Base-by-base conservation (phyloP, 495 filamentous ascomycete species). In the Rhypophila decipiens region DNA sequence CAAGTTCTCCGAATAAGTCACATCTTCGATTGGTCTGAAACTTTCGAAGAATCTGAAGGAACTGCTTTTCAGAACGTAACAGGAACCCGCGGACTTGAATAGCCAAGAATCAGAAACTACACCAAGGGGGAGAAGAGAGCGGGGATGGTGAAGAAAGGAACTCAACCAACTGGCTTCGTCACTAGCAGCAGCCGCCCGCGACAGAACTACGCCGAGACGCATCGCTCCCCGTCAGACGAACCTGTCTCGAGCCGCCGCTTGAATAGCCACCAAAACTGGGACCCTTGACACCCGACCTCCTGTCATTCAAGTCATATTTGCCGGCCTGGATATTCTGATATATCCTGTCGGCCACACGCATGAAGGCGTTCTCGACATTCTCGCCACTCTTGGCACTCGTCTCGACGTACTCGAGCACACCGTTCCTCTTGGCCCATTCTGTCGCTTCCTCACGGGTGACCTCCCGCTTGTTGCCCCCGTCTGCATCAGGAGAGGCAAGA, bases 331-430 rank as follows among this genome's bases (percentile, higher is more conserved):
- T 95, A 65, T 96, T 96, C 64, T 87, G 79, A 69, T 90, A 95
- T 51, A 98, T 96, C 54, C 88, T 75, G 70, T 95, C 86, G 27
- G 93, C 90, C 24, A 95, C 89, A 57, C 93, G 82, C 60, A 94
- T 75, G 57, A 98, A 98, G 2, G 93, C 93, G 48, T 81, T 74
- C 65, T 98, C 93, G 27, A 98, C 93, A 18, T 86, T 86, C 63
- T 93, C 88, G 19, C 93, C 93, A 31, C 80, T 89, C 71, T 96
- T 98, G 31, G 93, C 93, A 46, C 79, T 85, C n/a, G 93, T 98
- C 69, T 98, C 93, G 40, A 96, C 87, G 62, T 95, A 96, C 53
- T 85, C 79, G 49, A 95, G 77, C 15, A 96, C 79, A 41, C 82
- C 83, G 66, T 96, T 95, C 50, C 71, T 64, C 44, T 72, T 71